phyloP scores from a whole-genome alignment of 495 filamentous ascomycete species.

The Trichoderma erinaceum region DNA sequence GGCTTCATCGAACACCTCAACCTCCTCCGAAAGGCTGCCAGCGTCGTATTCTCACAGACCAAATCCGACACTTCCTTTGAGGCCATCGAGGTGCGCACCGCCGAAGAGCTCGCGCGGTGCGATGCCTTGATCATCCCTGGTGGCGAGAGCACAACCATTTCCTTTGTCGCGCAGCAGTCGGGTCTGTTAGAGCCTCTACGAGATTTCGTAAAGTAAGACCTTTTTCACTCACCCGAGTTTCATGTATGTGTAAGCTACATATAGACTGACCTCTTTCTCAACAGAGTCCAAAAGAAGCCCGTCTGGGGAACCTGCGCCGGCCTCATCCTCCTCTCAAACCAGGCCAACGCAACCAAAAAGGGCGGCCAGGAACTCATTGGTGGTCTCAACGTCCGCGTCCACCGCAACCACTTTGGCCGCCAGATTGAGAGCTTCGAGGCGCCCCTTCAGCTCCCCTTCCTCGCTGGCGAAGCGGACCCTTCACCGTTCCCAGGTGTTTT shows the following conservation, averaged over 20 bases:
- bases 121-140: slow-evolving; percentile 86
- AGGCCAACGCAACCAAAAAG: slow-evolving; percentile 80
- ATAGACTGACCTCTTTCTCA: no score
- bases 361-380: slow-evolving; percentile 93
- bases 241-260: neutral
- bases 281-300: slow-evolving; percentile 62
- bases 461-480: slow-evolving; percentile 35
- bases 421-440: slow-evolving; percentile 91
- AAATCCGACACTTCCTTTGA: slow-evolving; percentile 28
- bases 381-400: slow-evolving; percentile 83
- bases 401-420: slow-evolving; percentile 92
- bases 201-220: slow-evolving; percentile 84
- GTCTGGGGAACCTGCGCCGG: slow-evolving; percentile 97
- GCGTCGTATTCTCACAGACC: slow-evolving; percentile 20
- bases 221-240: neutral
- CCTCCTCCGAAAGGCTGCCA: slow-evolving; percentile 63
- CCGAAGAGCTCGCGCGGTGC: slow-evolving; percentile 61
- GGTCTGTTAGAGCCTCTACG: slow-evolving; percentile 77
- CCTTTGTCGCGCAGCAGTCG: slow-evolving; percentile 75
- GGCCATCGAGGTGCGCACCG: slow-evolving; percentile 76
- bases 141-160: slow-evolving; percentile 91
- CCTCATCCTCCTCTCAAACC: slow-evolving; percentile 83
- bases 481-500: slow-evolving; percentile 75
- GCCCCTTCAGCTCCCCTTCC: slow-evolving; percentile 67
- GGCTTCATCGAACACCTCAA: slow-evolving; percentile 86